Evolutionary conservation across 1,284 basidiomycete genomes (phyloP).

Genomic region (Peniophora sp.): DNA sequence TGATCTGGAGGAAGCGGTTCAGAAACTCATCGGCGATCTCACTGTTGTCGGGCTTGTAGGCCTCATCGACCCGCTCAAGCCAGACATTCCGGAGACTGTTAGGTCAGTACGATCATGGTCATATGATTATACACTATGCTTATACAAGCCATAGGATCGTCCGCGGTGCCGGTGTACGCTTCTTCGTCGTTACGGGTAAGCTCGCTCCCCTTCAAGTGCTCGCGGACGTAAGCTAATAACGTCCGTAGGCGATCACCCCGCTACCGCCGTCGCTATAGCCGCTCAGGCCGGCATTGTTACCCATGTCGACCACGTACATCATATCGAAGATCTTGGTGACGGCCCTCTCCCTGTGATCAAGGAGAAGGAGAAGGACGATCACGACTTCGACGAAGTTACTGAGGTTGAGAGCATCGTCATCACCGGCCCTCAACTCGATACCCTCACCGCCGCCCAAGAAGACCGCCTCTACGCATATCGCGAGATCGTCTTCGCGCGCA

Average conservation of each 20-base stretch:
- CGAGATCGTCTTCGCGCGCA: slow-evolving; percentile 69
- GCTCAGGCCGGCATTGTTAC: slow-evolving; percentile 49
- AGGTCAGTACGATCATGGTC: slow-evolving; percentile 8
- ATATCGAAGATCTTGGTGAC: slow-evolving; percentile 27
- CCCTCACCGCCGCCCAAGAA: slow-evolving; percentile 39
- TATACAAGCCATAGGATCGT: slow-evolving; percentile 22
- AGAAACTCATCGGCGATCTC: slow-evolving; percentile 31
- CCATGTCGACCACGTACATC: slow-evolving; percentile 25
- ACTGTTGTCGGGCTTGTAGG: slow-evolving; percentile 57
- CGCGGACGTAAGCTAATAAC: slow-evolving; percentile 20
- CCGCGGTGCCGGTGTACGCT: slow-evolving; percentile 53
- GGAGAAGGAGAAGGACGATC: slow-evolving; percentile 9
- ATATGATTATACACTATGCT: not conserved
- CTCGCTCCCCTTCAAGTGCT: slow-evolving; percentile 13
- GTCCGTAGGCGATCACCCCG: slow-evolving; percentile 40
- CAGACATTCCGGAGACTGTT: slow-evolving; percentile 49
- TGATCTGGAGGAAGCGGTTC: slow-evolving; percentile 30
- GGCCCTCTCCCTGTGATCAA: slow-evolving; percentile 8
- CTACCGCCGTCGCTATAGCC: slow-evolving; percentile 55
- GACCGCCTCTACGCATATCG: slow-evolving; percentile 41
- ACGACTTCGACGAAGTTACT: slow-evolving; percentile 17
- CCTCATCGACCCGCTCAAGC: slow-evolving; percentile 55
- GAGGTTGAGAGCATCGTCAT: slow-evolving; percentile 34
- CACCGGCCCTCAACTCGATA: slow-evolving; percentile 44
- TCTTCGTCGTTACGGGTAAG: slow-evolving; percentile 65